These are phyloP conservation scores for Endocladia muricata DNA, from an alignment of 31 red algal genomes.

Conservation along the genomic window DNA sequence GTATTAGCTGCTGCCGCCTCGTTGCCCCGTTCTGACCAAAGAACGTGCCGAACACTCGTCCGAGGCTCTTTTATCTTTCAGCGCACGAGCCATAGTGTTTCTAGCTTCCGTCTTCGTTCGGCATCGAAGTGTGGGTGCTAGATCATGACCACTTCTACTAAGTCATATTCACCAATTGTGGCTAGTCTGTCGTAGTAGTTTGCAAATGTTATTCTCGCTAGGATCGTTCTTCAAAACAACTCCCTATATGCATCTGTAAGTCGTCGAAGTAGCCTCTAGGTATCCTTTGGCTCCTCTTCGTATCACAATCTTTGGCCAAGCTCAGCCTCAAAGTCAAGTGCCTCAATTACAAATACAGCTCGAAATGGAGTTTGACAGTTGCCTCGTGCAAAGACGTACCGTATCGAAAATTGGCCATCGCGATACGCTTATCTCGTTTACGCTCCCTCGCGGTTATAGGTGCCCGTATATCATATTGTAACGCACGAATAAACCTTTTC, in stretches of 20 bases:
- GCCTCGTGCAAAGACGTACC: not conserved
- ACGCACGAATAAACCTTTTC: conserved; percentile 28
- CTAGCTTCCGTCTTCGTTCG: not conserved
- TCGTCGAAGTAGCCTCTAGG: not conserved
- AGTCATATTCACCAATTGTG: not conserved
- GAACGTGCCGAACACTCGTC: not conserved
- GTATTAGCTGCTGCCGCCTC: not conserved
- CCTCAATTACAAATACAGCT: conserved; percentile 21
- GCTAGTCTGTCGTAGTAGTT: not conserved
- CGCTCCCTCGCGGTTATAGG: not conserved
- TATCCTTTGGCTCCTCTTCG: too few relatives aligned
- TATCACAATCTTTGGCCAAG: not conserved
- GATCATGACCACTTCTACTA: not conserved
- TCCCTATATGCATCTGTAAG: not conserved
- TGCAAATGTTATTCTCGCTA: not conserved
- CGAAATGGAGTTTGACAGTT: conserved; percentile 18
- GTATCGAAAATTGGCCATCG: conserved; percentile 14
- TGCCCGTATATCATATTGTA: not conserved
- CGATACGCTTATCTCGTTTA: conserved; percentile 9
- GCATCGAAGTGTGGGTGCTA: not conserved
- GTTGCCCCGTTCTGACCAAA: not conserved
- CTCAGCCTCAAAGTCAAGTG: conserved; percentile 4
- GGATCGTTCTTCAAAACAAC: not conserved
- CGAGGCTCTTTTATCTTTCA: not conserved
- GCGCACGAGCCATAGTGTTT: not conserved